These are phyloP conservation scores for Phanerodontia chrysosporium DNA, from an alignment of 768 basidiomycete species.

Conservation along the genomic window DNA sequence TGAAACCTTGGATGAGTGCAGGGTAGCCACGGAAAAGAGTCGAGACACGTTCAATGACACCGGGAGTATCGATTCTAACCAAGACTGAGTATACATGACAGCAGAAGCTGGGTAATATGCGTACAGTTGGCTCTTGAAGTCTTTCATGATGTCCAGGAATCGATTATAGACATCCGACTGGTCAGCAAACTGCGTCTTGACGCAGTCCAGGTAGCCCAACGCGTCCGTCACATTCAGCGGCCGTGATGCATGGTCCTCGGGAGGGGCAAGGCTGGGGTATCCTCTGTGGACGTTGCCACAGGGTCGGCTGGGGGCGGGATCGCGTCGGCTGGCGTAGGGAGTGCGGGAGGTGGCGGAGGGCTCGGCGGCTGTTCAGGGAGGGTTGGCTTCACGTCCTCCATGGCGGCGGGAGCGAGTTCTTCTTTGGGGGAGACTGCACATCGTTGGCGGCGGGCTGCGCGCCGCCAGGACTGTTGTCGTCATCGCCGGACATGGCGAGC, in stretches of 20 bases:
- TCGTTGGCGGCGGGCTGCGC: background rate
- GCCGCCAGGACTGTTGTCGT: background rate
- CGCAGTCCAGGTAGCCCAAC: constrained; percentile 58
- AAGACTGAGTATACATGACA: background rate
- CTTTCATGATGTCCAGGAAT: constrained; percentile 70
- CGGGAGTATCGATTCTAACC: constrained; percentile 91
- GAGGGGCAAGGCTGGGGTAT: background rate
- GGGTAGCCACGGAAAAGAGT: constrained; percentile 90
- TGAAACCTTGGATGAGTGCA: constrained; percentile 92
- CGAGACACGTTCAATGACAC: constrained; percentile 94
- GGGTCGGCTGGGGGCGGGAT: background rate
- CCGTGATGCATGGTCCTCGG: constrained; percentile 25
- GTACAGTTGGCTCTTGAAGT: constrained; percentile 63
- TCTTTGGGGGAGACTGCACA: background rate
- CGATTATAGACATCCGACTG: constrained; percentile 61
- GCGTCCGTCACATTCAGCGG: constrained; percentile 62
- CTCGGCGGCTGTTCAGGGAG: background rate
- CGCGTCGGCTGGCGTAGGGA: background rate
- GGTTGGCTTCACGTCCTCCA: background rate
- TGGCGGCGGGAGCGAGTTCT: background rate
- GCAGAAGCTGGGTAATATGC: constrained; percentile 17
- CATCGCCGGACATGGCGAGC: constrained; percentile 3
- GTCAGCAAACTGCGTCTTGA: constrained; percentile 56
- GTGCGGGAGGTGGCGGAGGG: background rate
- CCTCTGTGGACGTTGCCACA: background rate